Evolutionary conservation across 148 eudicot species (phyloP).

Genomic region (Limonium bicolor): DNA sequence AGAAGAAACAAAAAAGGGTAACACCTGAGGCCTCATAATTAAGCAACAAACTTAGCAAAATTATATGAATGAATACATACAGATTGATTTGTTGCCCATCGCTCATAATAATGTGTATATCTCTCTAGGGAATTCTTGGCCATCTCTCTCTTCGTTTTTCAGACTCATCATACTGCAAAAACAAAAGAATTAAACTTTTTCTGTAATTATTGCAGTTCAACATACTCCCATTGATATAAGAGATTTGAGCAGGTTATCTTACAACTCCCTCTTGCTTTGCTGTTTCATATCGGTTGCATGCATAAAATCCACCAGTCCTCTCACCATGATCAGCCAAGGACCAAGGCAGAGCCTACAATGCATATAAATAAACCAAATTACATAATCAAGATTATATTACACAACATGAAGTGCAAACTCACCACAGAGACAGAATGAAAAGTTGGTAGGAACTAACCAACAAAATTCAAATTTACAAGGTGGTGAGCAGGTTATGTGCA

Average conservation of each 20-base stretch:
- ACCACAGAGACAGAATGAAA: no score
- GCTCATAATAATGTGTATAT: slow-evolving; percentile 88
- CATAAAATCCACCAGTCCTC: slow-evolving; percentile 89
- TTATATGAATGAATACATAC: slow-evolving; percentile 22
- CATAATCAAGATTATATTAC: not conserved
- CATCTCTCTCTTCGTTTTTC: slow-evolving; percentile 93
- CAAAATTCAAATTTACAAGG: slow-evolving; percentile 34
- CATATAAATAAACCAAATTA: slow-evolving; percentile 7
- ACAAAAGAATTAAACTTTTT: no score
- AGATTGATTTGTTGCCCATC: slow-evolving; percentile 91
- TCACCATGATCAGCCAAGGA: slow-evolving; percentile 81
- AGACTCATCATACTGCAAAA: slow-evolving; percentile 57
- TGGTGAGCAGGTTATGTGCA: slow-evolving; percentile 25
- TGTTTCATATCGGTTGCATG: slow-evolving; percentile 90
- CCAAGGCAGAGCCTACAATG: slow-evolving; percentile 83
- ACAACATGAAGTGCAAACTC: no score
- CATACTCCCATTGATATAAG: no score
- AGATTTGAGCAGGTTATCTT: slow-evolving; percentile 5
- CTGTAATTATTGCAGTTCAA: no score
- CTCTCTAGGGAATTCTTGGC: slow-evolving; percentile 83
- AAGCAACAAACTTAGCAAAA: no score
- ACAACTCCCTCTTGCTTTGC: slow-evolving; percentile 89
- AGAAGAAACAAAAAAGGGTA: no score
- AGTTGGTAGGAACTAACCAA: slow-evolving; percentile 19
- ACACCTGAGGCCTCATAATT: no score